Evolutionary conservation across 176 grass and related monocot species (phyloP).

Genomic region (Triticum dicoccoides): DNA sequence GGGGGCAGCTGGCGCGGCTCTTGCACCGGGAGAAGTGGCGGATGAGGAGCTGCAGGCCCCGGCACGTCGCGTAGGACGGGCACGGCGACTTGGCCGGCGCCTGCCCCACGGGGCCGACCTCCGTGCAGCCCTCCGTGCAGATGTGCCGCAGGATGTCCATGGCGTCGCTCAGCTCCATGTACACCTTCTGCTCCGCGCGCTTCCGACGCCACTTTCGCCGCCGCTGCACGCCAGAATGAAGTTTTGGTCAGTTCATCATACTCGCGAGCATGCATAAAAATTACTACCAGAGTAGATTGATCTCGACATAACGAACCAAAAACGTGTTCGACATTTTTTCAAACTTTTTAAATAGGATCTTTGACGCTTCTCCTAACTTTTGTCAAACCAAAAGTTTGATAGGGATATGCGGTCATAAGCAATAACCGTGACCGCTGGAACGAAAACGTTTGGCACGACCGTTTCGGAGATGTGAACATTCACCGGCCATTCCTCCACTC

Average conservation of each 20-base stretch:
- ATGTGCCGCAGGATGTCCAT: slow-evolving; percentile 83
- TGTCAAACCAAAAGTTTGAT: slow-evolving; percentile 1
- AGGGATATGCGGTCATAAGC: neutral
- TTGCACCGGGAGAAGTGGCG: slow-evolving; percentile 77
- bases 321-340: neutral
- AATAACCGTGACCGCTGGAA: neutral
- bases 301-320: neutral
- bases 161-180: slow-evolving; percentile 78
- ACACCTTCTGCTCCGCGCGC: slow-evolving; percentile 53
- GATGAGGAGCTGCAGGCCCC: slow-evolving; percentile 75
- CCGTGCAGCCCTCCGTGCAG: slow-evolving; percentile 68
- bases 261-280: too few species aligned
- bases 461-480: neutral
- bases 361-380: neutral
- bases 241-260: neutral
- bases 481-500: neutral
- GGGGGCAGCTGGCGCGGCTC: slow-evolving; percentile 55
- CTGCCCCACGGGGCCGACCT: slow-evolving; percentile 49
- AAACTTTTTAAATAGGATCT: neutral
- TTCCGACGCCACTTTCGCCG: slow-evolving; percentile 48
- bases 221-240: slow-evolving; percentile 27
- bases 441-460: neutral
- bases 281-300: neutral
- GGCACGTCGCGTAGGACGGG: slow-evolving; percentile 46
- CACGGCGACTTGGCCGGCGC: slow-evolving; percentile 43